Percentiles rank a stretch among this genome's conserved stretches.
phyloP scores from a whole-genome alignment of 1,139 yeast genomes.

The Candida mesenterica region DNA sequence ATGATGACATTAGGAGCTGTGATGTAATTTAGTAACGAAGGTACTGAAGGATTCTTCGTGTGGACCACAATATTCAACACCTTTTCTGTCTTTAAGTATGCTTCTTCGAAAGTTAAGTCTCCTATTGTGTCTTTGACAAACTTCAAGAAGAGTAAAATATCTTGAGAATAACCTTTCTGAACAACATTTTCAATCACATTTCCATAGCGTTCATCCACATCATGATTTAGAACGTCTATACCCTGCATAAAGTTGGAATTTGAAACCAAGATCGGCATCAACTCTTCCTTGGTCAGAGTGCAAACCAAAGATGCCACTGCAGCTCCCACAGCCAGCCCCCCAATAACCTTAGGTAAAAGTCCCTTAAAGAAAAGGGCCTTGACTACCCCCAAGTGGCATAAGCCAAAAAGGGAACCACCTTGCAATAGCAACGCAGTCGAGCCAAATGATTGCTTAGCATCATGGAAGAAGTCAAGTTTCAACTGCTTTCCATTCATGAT shows the following conservation, averaged over 20 bases:
- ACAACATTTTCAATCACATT: constrained; percentile 67
- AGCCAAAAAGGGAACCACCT: constrained; percentile 92
- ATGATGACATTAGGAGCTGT: constrained; percentile 94
- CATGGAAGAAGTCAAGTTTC: constrained; percentile 83
- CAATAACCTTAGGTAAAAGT: constrained; percentile 76
- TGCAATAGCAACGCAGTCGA: constrained; percentile 86
- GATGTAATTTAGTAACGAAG: constrained; percentile 79
- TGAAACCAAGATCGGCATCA: constrained; percentile 46
- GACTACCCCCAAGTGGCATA: constrained; percentile 91
- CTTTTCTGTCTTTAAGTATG: constrained; percentile 80
- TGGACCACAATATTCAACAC: constrained; percentile 87
- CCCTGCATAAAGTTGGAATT: constrained; percentile 53
- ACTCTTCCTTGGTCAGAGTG: constrained; percentile 57
- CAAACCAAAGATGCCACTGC: constrained; percentile 87
- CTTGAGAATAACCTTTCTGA: constrained; percentile 79
- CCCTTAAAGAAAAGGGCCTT: constrained; percentile 74
- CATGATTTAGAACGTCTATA: constrained; percentile 47
- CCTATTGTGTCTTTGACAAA: constrained; percentile 79
- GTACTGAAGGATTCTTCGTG: constrained; percentile 70
- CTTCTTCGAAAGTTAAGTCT: constrained; percentile 88
- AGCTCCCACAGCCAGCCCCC: constrained; percentile 96
- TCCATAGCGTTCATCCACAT: constrained; percentile 64
- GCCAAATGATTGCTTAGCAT: constrained; percentile 87
- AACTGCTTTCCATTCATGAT: constrained; percentile 54
- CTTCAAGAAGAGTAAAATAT: constrained; percentile 71